phyloP scores from a whole-genome alignment of 306 rosid genomes.

The Ochetophila trinervis region DNA sequence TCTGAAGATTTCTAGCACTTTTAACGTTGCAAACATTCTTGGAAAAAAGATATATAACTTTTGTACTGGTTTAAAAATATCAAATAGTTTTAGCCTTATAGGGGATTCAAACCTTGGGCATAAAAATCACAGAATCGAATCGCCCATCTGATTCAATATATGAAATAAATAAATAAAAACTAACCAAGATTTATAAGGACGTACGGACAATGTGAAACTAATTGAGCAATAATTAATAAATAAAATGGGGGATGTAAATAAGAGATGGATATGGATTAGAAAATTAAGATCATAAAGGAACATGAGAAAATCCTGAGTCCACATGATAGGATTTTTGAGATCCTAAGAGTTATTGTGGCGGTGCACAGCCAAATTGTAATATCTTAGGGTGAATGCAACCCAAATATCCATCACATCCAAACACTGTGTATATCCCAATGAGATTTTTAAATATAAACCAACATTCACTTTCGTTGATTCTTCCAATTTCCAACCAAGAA shows the following conservation, averaged over 20 bases:
- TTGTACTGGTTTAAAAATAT: no score
- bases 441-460: background rate
- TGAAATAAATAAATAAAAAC: no score
- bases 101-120: no score
- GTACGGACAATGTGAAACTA: background rate
- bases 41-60: no score
- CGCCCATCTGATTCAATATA: no score
- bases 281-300: constrained; percentile 11
- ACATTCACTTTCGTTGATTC: constrained; percentile 6
- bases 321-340: constrained; percentile 23
- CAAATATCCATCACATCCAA: constrained; percentile 10
- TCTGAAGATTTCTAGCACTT: no score
- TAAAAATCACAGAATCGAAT: no score
- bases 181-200: no score
- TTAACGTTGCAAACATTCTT: no score
- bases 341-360: constrained; percentile 13
- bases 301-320: constrained; percentile 30
- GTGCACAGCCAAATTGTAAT: background rate
- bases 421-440: background rate
- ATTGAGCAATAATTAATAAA: background rate
- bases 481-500: background rate
- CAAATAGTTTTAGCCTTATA: no score
- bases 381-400: background rate
- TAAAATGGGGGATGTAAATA: background rate
- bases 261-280: constrained; percentile 7